Conservation (phyloP, 139 green algal genomes). For the Helicosporidium sp. region DNA sequence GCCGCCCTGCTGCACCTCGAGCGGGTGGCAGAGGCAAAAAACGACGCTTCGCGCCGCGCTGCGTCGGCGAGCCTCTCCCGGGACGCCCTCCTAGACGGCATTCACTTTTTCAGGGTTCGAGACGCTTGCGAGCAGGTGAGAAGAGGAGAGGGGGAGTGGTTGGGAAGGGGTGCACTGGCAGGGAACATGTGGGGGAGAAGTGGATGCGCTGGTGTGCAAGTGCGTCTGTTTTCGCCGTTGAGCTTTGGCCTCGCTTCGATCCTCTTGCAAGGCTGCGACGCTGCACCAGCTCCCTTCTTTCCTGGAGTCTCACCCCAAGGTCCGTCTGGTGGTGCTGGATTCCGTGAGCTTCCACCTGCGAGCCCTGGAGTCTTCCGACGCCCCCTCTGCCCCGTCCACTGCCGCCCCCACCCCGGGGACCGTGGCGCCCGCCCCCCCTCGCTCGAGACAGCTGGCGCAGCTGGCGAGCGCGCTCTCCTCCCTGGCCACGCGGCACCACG, state of each 20-base stretch:
- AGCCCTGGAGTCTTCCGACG: neutral
- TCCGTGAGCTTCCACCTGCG: constrained; percentile 79
- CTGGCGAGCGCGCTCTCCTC: constrained; percentile 62
- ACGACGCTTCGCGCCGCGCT: neutral
- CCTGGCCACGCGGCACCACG: constrained; percentile 35
- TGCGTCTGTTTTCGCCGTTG: no score
- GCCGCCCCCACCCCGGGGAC: constrained; percentile 63
- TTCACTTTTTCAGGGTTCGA: constrained; percentile 57
- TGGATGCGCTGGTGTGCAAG: no score
- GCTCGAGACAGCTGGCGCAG: constrained; percentile 49
- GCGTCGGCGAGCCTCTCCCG: constrained; percentile 16
- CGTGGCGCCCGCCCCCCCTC: constrained; percentile 59
- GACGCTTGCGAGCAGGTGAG: constrained; percentile 43
- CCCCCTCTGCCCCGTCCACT: constrained; percentile 28
- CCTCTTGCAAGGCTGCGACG: no score
- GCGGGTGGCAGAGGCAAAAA: constrained; percentile 3
- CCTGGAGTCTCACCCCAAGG: constrained; percentile 25
- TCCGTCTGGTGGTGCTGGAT: constrained; percentile 62
- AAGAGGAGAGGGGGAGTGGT: constrained; percentile 1
- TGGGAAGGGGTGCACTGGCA: no score
- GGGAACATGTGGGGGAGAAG: no score
- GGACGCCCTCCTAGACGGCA: constrained; percentile 35
- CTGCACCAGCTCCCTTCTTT: constrained; percentile 35
- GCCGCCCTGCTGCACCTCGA: constrained; percentile 28
- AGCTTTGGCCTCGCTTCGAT: no score